Evolutionary conservation across 192 early-diverging fungal genomes (phyloP).

Genomic region (Mortierella antarctica): DNA sequence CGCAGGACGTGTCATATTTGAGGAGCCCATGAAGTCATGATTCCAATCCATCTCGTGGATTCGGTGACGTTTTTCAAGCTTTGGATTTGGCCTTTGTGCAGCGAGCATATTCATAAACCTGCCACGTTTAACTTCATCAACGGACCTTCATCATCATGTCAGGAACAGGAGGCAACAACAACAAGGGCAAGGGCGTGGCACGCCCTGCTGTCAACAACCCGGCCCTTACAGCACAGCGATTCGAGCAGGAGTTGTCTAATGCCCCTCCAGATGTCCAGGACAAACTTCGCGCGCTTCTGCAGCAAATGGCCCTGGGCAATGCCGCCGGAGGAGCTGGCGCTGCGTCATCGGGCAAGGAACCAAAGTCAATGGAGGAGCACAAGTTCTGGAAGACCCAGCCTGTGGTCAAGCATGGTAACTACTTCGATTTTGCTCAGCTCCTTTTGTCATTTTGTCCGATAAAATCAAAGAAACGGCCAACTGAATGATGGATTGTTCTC

Average conservation of each 20-base stretch:
- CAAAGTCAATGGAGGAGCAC: conserved; percentile 70
- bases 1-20: too few relatives aligned
- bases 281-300: conserved; percentile 34
- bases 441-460: neutral
- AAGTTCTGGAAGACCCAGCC: conserved; percentile 99
- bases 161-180: conserved; percentile 23
- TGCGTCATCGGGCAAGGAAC: conserved; percentile 26
- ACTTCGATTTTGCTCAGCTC: neutral
- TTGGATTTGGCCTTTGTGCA: too few relatives aligned
- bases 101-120: too few relatives aligned
- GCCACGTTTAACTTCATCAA: conserved; percentile 1
- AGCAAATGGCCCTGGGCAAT: conserved; percentile 33
- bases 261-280: conserved; percentile 50
- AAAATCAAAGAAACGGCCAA: neutral
- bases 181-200: conserved; percentile 20
- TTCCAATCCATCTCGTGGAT: too few relatives aligned
- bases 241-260: conserved; percentile 43
- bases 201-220: conserved; percentile 1
- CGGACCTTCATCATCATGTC: conserved; percentile 9
- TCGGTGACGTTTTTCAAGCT: neutral
- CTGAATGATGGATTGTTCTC: neutral
- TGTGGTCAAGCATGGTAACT: conserved; percentile 78
- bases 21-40: too few relatives aligned
- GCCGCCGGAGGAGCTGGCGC: conserved; percentile 10
- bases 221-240: conserved; percentile 18